phyloP scores from a whole-genome alignment of 345 rosid genomes.

The Syzygium grande region DNA sequence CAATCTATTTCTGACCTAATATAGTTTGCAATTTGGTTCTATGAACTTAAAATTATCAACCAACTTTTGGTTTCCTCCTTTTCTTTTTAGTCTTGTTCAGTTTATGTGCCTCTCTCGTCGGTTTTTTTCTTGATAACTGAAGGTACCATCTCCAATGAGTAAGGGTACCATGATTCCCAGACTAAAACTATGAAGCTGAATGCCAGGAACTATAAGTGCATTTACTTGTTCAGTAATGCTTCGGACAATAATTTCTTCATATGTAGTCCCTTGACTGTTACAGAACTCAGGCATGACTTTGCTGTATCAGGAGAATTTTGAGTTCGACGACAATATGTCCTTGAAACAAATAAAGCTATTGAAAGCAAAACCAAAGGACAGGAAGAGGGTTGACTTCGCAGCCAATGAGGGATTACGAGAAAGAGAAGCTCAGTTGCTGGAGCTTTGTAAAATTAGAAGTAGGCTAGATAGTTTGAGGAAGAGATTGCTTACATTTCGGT shows the following conservation, averaged over 20 bases:
- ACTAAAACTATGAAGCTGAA: neutral
- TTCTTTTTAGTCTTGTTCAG: neutral
- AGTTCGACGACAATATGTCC: slow-evolving; percentile 46
- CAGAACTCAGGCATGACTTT: neutral
- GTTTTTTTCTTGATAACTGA: neutral
- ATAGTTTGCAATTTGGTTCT: neutral
- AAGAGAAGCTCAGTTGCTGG: slow-evolving; percentile 59
- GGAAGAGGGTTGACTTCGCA: slow-evolving; percentile 15
- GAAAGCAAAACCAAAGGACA: slow-evolving; percentile 17
- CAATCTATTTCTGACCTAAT: neutral
- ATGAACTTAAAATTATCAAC: neutral
- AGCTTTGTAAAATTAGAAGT: slow-evolving; percentile 44
- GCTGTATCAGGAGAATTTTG: slow-evolving; percentile 23
- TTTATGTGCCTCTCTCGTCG: neutral
- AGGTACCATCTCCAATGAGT: neutral
- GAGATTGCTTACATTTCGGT: slow-evolving; percentile 25
- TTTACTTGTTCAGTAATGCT: neutral
- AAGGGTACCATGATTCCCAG: neutral
- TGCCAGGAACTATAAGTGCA: neutral
- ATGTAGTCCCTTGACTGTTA: neutral
- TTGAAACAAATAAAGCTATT: slow-evolving; percentile 34
- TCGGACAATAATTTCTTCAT: neutral
- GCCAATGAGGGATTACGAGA: slow-evolving; percentile 10
- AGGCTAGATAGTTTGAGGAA: slow-evolving; percentile 46
- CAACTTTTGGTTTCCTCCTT: neutral